Conservation (phyloP, 129 eudicot species). For the Flaveria bidentis region DNA sequence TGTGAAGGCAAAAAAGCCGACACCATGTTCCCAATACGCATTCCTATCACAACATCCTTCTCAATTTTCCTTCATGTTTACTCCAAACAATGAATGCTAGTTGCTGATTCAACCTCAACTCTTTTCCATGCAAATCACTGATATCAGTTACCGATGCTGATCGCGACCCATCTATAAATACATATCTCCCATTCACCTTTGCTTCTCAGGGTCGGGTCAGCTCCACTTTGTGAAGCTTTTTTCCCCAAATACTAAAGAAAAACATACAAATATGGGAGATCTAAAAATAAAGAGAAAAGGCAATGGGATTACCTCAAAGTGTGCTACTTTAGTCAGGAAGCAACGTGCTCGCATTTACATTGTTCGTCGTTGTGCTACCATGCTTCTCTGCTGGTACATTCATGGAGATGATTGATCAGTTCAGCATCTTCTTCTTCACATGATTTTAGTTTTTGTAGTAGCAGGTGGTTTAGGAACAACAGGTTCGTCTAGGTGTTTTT, state of each 20-base stretch:
- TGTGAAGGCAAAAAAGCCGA: constrained; percentile 45
- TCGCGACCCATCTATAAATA: constrained; percentile 50
- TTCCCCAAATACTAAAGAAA: constrained; percentile 37
- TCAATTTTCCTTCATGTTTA: constrained; percentile 24
- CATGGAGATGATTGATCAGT: constrained; percentile 57
- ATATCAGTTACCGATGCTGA: constrained; percentile 52
- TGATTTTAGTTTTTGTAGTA: too few species aligned
- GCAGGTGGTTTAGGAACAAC: too few species aligned
- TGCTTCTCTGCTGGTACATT: constrained; percentile 88
- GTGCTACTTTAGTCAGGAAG: constrained; percentile 73
- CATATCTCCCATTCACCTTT: constrained; percentile 12
- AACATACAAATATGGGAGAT: constrained; percentile 34
- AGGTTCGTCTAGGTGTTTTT: too few species aligned
- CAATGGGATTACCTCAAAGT: constrained; percentile 60
- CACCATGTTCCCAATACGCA: constrained; percentile 50
- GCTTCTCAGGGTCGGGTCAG: constrained; percentile 58
- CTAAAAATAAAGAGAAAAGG: constrained; percentile 49
- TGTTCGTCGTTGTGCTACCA: constrained; percentile 90
- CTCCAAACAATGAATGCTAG: constrained; percentile 35
- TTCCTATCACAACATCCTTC: constrained; percentile 41
- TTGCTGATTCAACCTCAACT: constrained; percentile 32
- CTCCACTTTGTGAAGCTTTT: constrained; percentile 61
- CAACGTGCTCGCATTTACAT: constrained; percentile 85
- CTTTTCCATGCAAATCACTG: constrained; percentile 55
- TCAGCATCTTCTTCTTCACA: background rate